Evolutionary conservation across 202 grass and related monocot species (phyloP), one percentile per base, ranked within the genome.

Genomic region (Schoenoplectus tabernaemontani): DNA sequence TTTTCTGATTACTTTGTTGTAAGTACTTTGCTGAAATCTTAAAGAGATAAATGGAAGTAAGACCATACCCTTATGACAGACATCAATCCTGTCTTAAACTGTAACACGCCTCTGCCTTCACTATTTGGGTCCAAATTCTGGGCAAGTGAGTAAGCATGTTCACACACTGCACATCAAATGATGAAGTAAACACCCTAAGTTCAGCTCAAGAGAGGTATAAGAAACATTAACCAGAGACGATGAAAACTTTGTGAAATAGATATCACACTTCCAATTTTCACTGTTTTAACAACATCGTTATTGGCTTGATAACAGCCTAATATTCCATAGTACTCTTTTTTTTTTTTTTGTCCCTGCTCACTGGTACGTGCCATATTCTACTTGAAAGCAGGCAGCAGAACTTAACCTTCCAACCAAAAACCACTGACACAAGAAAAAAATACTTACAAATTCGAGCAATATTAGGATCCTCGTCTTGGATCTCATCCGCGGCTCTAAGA

Each of bases 1-100:
- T n/a, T n/a, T n/a, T n/a, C n/a, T n/a, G n/a, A n/a, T n/a, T n/a
- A n/a, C 9, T 74, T 74, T 51, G 46, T 54, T 48, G 9, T n/a
- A 50, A 16, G 11, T 53, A 74, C 23, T 26, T 19, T 3, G 6
- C 15, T 32, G 13, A 41, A 30, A 36, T 78, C 7, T n/a, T 12
- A 4, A 59, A 88, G 33, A 77, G n/a, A 9, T 30, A 46, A n/a
- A 37, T 59, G 74, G 15, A 5, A 53, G 36, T 54, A 42, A 83
- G 42, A n/a, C 19, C 83, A 84, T 90, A 94, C 95, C 95, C 88
- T 87, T 75, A 97, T 94, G 20, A 97, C 86, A 36, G 95, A 97
- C 89, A 92, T 90, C 43, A 97, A 89, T 43, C 95, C 95, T 7
- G 95, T 97, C 82, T 94, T 97, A 85, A 97, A 97, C 84, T 94